Base-by-base conservation (phyloP, 2,329 filamentous ascomycete species). In the Colletotrichum musae region DNA sequence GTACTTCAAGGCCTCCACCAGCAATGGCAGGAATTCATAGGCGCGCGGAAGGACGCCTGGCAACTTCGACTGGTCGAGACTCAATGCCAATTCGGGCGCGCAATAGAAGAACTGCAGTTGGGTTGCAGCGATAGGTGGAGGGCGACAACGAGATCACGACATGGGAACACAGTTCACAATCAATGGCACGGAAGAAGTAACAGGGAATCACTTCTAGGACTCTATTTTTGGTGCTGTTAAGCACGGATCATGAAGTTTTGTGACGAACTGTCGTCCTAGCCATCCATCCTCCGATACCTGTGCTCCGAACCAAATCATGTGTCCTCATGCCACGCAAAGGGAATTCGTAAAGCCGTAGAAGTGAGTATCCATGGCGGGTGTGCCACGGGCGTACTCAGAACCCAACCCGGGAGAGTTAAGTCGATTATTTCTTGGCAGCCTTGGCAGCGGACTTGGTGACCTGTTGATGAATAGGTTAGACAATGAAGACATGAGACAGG, bases 391-490 rank as follows among this genome's bases (percentile, higher is more conserved):
- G 58, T 43, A 62, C 68, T 69, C 63, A 68, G 28, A 58, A 70
- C 52, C 68, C 64, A 70, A 60, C 59, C 64, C 56, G 56, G 64
- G 69, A 70, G 71, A 71, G 54, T 64, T 43, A 64, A 67, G 70
- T 72, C 74, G 78, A 75, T 91, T 93, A 93, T 87, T 93, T 93
- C 91, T 92, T 92, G 82, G 82, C 80, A 81, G 90, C 89, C 90
- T 93, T 93, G 83, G 89, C 89, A 82, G 91, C 91, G 78, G 88
- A 89, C 87, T 90, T 90, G 86, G 88, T 90, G 79, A 89, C 88
- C 74, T 72, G 24, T 52, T 41, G 54, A 16, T 36, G 51, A 52
- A 10, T 16, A 18, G 36, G 57, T 63, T 51, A 61, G 56, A 51
- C 5, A 43, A 18, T 32, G 43, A 24, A n/a, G 21, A 13, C 26